Conservation (phyloP, 345 rosid species). For the Zanthoxylum bungeanum region DNA sequence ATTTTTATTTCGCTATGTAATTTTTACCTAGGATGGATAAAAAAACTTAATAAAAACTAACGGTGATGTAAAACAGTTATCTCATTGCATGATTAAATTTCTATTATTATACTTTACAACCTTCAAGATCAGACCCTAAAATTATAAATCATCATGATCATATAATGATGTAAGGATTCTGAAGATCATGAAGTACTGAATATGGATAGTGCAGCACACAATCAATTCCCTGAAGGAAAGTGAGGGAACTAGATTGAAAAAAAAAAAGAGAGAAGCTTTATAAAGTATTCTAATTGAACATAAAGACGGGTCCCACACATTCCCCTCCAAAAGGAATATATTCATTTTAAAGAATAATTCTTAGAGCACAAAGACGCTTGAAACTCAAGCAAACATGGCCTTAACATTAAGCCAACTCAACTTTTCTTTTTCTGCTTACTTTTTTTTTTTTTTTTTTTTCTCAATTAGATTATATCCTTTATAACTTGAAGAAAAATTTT, state of each 20-base stretch:
- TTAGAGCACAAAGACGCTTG: constrained; percentile 78
- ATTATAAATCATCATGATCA: neutral
- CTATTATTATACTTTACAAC: neutral
- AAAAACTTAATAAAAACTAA: too few species aligned
- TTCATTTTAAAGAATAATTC: constrained; percentile 72
- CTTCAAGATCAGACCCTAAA: neutral
- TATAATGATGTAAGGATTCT: neutral
- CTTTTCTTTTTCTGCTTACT: constrained; percentile 15
- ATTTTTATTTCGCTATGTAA: too few species aligned
- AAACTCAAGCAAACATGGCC: constrained; percentile 79
- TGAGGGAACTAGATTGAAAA: neutral
- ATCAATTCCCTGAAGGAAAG: neutral
- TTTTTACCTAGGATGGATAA: too few species aligned
- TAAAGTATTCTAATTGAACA: constrained; percentile 26
- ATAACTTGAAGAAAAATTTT: too few species aligned
- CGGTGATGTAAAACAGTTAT: too few species aligned
- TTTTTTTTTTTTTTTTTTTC: neutral
- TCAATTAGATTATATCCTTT: too few species aligned
- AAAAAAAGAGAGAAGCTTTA: constrained; percentile 20
- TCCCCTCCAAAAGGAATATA: constrained; percentile 58
- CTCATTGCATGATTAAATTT: neutral
- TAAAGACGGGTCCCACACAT: constrained; percentile 34
- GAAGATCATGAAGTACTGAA: neutral
- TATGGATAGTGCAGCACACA: neutral
- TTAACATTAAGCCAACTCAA: constrained; percentile 49